Conservation (phyloP, 495 filamentous ascomycete species). For the Aspergillus panamensis region DNA sequence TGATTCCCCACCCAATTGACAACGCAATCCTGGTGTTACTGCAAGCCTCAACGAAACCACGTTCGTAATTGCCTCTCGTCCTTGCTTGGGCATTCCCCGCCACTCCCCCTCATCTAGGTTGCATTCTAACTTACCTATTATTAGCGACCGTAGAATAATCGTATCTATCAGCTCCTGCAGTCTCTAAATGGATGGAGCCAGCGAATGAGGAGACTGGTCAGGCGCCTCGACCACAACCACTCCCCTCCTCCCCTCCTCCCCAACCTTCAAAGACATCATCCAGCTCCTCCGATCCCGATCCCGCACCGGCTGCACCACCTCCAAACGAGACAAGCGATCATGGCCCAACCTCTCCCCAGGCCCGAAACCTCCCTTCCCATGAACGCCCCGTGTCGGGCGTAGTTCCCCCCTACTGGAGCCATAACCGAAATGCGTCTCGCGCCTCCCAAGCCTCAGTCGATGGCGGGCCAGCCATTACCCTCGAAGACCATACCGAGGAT, state of each 20-base stretch:
- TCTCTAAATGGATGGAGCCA: slow-evolving; percentile 50
- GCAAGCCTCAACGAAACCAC: slow-evolving; percentile 14
- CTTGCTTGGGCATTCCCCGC: slow-evolving; percentile 16
- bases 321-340: slow-evolving; percentile 5
- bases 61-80: slow-evolving; percentile 8
- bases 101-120: slow-evolving; percentile 16
- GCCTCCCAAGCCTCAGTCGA: slow-evolving; percentile 45
- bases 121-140: slow-evolving; percentile 21
- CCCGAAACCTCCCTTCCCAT: slow-evolving; percentile 19
- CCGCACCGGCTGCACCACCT: slow-evolving; percentile 10
- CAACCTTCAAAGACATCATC: slow-evolving; percentile 11
- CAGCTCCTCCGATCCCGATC: slow-evolving; percentile 12
- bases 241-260: slow-evolving; percentile 27
- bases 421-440: slow-evolving; percentile 42
- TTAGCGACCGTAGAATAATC: slow-evolving; percentile 19
- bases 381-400: slow-evolving; percentile 41
- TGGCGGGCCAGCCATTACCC: slow-evolving; percentile 48
- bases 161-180: slow-evolving; percentile 9
- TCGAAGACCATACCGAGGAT: slow-evolving; percentile 70
- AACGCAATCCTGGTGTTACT: slow-evolving; percentile 1
- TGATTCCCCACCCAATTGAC: neutral
- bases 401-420: slow-evolving; percentile 51
- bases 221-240: slow-evolving; percentile 30
- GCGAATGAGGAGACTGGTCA: slow-evolving; percentile 42
- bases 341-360: slow-evolving; percentile 14